Conservation (phyloP, 2,329 filamentous ascomycete species). For the Calonectria crousiana region DNA sequence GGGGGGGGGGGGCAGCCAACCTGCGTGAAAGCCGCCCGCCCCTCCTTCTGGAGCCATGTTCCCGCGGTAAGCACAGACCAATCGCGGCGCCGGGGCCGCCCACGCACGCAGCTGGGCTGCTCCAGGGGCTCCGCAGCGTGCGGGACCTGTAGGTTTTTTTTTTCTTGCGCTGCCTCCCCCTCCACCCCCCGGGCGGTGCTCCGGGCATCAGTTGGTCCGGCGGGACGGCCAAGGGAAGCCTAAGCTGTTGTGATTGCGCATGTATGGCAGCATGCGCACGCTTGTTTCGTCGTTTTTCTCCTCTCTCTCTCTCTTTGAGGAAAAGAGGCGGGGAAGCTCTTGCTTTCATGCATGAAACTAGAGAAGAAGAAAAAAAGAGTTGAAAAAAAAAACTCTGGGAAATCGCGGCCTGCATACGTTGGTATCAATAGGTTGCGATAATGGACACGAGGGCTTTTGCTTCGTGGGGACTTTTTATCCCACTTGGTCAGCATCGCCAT, state of each 20-base stretch:
- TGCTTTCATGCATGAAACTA: not conserved
- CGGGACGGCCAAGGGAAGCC: not conserved
- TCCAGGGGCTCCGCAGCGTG: not conserved
- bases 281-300: not conserved
- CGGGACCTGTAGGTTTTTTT: not conserved
- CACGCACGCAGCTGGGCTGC: slow-evolving; percentile 27
- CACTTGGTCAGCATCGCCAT: not conserved
- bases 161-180: not conserved
- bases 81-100: slow-evolving; percentile 35
- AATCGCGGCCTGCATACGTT: not conserved
- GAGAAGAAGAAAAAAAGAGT: not conserved
- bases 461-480: not conserved
- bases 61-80: slow-evolving; percentile 29
- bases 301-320: not conserved
- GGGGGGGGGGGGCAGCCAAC: no score
- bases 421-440: not conserved
- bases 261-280: not conserved
- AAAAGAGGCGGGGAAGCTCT: not conserved
- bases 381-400: not conserved
- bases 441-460: slow-evolving; percentile 12
- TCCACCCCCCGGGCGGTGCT: slow-evolving; percentile 3
- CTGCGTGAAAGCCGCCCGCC: no score
- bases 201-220: slow-evolving; percentile 31
- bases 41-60: not conserved
- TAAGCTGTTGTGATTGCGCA: slow-evolving; percentile 10